phyloP scores from a whole-genome alignment of 257 asterid species.

The Cordia subcordata region DNA sequence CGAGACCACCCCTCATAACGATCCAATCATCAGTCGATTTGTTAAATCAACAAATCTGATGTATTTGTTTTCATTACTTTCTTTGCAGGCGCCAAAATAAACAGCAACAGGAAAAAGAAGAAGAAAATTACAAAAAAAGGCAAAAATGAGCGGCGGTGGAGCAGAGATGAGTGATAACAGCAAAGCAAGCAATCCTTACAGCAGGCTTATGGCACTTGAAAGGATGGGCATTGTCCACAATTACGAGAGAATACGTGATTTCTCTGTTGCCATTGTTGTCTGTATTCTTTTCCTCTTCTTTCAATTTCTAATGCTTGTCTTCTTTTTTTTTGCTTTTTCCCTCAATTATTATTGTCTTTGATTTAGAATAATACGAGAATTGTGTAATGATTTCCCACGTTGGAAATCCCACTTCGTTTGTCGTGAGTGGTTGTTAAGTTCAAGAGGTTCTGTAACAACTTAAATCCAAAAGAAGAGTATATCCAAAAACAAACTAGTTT shows the following conservation, averaged over 20 bases:
- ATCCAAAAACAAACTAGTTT: no score
- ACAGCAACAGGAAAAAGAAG: not conserved
- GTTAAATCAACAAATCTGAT: no score
- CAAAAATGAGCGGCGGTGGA: slow-evolving; percentile 2
- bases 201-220: slow-evolving; percentile 99
- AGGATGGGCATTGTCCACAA: slow-evolving; percentile 98
- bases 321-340: no score
- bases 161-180: slow-evolving; percentile 14
- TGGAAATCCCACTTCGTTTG: no score
- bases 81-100: no score
- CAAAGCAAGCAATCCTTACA: slow-evolving; percentile 76
- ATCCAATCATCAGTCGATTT: not conserved
- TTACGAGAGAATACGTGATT: slow-evolving; percentile 80
- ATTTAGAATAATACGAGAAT: no score
- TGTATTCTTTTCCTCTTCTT: slow-evolving; percentile 35
- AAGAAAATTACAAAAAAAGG: not conserved
- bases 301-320: slow-evolving; percentile 1
- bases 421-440: no score
- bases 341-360: not conserved
- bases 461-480: no score
- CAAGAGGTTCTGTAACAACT: no score
- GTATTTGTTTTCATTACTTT: no score
- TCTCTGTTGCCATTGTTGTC: slow-evolving; percentile 92
- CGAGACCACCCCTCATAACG: no score
- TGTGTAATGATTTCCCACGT: no score